These are phyloP conservation scores for Vigna angularis DNA, from an alignment of 306 rosid genomes.

Conservation along the genomic window DNA sequence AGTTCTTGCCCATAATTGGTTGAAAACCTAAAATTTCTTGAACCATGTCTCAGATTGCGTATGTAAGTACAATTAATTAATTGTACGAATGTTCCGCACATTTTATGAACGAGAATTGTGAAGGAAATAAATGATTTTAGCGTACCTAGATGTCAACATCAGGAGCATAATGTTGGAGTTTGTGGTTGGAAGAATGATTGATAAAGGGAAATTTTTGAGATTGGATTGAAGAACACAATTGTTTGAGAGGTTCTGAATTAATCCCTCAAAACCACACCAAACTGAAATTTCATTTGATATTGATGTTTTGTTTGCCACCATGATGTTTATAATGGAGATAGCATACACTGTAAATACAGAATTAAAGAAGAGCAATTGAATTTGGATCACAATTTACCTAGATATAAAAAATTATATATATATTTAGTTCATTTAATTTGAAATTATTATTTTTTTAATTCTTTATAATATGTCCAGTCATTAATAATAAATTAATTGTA, in stretches of 20 bases:
- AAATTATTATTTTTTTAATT: too few relatives aligned
- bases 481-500: too few relatives aligned
- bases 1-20: background rate
- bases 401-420: background rate
- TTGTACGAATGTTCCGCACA: background rate
- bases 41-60: background rate
- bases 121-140: background rate
- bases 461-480: too few relatives aligned
- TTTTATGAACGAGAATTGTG: background rate
- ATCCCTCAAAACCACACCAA: background rate
- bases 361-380: background rate
- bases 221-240: conserved; percentile 22
- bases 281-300: conserved; percentile 8
- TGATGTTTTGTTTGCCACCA: conserved; percentile 2
- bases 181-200: conserved; percentile 1
- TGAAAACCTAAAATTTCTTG: background rate
- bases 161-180: background rate
- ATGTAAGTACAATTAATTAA: background rate
- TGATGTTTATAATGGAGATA: background rate
- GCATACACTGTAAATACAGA: background rate
- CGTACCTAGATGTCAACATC: conserved; percentile 39
- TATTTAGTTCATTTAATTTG: too few relatives aligned
- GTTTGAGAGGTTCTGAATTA: conserved; percentile 18
- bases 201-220: background rate
- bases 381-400: background rate